Conservation (phyloP, 2,329 filamentous ascomycete species). For the Neofusicoccum kwambonambiense region DNA sequence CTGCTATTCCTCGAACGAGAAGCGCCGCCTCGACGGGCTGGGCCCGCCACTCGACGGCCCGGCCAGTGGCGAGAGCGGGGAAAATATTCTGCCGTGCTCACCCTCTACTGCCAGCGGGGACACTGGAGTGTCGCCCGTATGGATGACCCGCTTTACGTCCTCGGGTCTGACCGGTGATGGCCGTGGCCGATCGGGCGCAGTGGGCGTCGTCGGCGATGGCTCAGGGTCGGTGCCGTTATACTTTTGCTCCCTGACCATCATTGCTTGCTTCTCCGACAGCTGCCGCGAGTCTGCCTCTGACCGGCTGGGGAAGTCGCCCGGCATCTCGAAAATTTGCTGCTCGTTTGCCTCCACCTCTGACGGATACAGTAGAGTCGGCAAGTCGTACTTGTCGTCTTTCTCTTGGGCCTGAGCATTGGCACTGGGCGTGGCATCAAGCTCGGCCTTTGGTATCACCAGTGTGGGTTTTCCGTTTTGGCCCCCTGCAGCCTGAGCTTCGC, state of each 20-base stretch:
- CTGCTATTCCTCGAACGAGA: constrained; percentile 27
- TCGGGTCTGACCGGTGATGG: constrained; percentile 10
- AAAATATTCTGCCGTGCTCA: constrained; percentile 3
- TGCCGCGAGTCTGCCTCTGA: constrained; percentile 50
- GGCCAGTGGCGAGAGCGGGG: constrained; percentile 36
- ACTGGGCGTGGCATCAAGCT: constrained; percentile 30
- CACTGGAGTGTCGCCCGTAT: neutral
- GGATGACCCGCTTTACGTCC: constrained; percentile 16
- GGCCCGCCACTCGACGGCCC: constrained; percentile 21
- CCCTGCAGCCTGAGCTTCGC: neutral
- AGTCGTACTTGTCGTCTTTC: neutral
- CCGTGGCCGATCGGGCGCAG: neutral
- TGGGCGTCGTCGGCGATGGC: constrained; percentile 15
- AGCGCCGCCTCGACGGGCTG: constrained; percentile 31
- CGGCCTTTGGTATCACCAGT: constrained; percentile 47
- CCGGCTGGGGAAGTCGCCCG: constrained; percentile 55
- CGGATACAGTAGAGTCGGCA: neutral
- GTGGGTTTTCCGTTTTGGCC: constrained; percentile 17
- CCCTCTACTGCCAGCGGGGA: neutral
- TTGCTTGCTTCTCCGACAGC: constrained; percentile 49
- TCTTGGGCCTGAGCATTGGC: neutral
- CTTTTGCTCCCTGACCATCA: constrained; percentile 44
- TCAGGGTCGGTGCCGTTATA: constrained; percentile 46
- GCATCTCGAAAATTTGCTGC: constrained; percentile 48
- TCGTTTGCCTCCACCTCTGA: constrained; percentile 38